A percentile compares a stretch with the other conserved stretches of the same genome.
These are phyloP conservation scores for Plasmodium sp. DNA, from an alignment of 169 alveolate genomes.

Conservation along the genomic window DNA sequence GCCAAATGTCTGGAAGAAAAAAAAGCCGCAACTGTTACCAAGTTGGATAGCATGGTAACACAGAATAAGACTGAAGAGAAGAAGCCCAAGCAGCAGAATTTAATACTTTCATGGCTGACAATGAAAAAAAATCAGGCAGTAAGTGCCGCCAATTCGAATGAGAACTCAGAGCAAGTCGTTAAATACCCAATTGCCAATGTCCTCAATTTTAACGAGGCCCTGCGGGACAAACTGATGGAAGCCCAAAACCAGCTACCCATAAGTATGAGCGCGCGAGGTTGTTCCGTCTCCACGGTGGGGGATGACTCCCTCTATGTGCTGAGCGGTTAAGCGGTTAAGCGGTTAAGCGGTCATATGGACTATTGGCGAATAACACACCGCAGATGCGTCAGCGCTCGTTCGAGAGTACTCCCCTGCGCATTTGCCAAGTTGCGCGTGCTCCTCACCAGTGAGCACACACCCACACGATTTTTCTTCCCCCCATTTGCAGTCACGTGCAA, in stretches of 20 bases:
- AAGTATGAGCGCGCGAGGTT: background rate
- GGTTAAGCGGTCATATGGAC: too few relatives aligned
- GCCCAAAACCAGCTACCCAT: slow-evolving; percentile 59
- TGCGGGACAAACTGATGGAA: slow-evolving; percentile 12
- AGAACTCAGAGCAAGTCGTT: background rate
- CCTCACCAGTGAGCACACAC: background rate
- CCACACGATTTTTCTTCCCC: background rate
- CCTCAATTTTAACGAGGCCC: slow-evolving; percentile 10
- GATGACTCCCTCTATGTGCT: background rate
- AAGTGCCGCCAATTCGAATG: slow-evolving; percentile 12
- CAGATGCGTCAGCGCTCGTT: background rate
- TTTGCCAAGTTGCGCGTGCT: background rate
- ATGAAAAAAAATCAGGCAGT: slow-evolving; percentile 30
- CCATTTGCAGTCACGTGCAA: slow-evolving; percentile 13
- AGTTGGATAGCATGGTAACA: slow-evolving; percentile 9
- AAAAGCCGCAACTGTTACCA: slow-evolving; percentile 30
- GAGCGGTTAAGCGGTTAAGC: too few relatives aligned
- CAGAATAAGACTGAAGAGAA: slow-evolving; percentile 59
- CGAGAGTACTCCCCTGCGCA: background rate
- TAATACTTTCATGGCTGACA: slow-evolving; percentile 58
- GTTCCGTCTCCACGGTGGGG: background rate
- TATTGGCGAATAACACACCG: background rate
- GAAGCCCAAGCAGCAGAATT: slow-evolving; percentile 50
- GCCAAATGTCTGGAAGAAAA: slow-evolving; percentile 35
- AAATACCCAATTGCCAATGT: slow-evolving; percentile 54